Evolutionary conservation across 495 filamentous ascomycete species (phyloP).

Genomic region (Astrothelium subdiscretum): DNA sequence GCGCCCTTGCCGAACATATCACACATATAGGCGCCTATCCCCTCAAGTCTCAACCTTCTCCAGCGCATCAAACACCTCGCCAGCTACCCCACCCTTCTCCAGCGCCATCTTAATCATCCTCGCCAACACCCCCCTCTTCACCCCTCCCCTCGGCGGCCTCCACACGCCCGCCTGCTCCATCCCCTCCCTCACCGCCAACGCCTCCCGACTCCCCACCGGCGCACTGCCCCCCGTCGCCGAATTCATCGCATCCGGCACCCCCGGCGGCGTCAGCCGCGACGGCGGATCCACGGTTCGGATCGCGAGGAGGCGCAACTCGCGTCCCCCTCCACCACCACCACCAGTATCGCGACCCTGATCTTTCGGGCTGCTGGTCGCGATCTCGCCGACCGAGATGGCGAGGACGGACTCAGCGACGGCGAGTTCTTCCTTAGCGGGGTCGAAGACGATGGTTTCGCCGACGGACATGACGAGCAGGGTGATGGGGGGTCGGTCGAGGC

Average conservation of each 20-base stretch:
- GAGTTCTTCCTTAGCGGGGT: slow-evolving; percentile 80
- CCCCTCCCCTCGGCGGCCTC: slow-evolving; percentile 63
- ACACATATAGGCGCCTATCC: too few species aligned
- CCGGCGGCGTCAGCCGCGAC: slow-evolving; percentile 56
- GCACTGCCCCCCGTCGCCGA: slow-evolving; percentile 43
- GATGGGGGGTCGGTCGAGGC: slow-evolving; percentile 51
- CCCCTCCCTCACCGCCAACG: slow-evolving; percentile 37
- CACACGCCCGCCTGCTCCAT: slow-evolving; percentile 60
- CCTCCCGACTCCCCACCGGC: slow-evolving; percentile 29
- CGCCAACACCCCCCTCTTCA: slow-evolving; percentile 55
- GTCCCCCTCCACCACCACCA: slow-evolving; percentile 14
- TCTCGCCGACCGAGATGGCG: slow-evolving; percentile 40
- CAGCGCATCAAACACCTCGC: slow-evolving; percentile 72
- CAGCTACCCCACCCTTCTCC: slow-evolving; percentile 57
- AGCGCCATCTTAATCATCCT: slow-evolving; percentile 41
- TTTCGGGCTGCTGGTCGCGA: too few species aligned
- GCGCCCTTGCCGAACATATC: too few species aligned
- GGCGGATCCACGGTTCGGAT: slow-evolving; percentile 60
- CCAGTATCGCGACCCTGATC: slow-evolving; percentile 7
- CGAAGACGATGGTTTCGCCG: slow-evolving; percentile 82
- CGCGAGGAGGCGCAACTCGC: slow-evolving; percentile 40
- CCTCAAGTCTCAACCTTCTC: slow-evolving; percentile 34
- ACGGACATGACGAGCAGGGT: slow-evolving; percentile 83
- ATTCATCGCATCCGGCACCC: slow-evolving; percentile 58
- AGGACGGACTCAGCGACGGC: slow-evolving; percentile 81